These are phyloP conservation scores for Botrytis cinerea DNA, from an alignment of 2,329 filamentous ascomycete species.

Conservation along the genomic window DNA sequence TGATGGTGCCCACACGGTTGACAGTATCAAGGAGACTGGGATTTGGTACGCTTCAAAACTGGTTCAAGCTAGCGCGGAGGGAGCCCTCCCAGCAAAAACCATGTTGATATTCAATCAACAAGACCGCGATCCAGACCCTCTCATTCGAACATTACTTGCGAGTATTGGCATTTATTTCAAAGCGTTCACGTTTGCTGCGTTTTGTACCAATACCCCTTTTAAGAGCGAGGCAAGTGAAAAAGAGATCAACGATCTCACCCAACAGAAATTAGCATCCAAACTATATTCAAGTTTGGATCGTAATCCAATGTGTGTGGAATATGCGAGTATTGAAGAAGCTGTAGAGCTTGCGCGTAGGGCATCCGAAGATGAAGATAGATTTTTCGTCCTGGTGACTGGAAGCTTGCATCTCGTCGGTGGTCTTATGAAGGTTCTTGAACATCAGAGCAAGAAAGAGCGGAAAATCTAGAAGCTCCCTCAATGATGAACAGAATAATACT, in stretches of 20 bases:
- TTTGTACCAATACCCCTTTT: constrained; percentile 75
- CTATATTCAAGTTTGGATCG: constrained; percentile 61
- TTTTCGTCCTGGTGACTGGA: constrained; percentile 74
- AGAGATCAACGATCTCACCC: constrained; percentile 53
- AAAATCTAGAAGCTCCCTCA: constrained; percentile 46
- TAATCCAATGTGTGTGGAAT: constrained; percentile 48
- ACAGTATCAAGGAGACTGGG: constrained; percentile 80
- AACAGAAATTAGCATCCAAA: constrained; percentile 67
- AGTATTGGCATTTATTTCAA: constrained; percentile 38
- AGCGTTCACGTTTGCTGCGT: constrained; percentile 72
- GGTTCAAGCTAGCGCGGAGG: constrained; percentile 7
- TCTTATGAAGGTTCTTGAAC: constrained; percentile 65
- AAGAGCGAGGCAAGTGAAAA: constrained; percentile 36
- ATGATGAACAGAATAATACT: neutral
- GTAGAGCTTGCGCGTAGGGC: constrained; percentile 52
- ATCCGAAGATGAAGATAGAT: constrained; percentile 43
- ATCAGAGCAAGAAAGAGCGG: constrained; percentile 72
- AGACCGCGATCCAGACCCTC: constrained; percentile 69
- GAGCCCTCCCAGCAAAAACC: constrained; percentile 31
- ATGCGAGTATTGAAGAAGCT: constrained; percentile 72
- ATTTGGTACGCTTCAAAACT: constrained; percentile 70
- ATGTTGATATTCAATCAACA: constrained; percentile 91
- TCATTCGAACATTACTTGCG: constrained; percentile 43
- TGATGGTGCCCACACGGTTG: constrained; percentile 91
- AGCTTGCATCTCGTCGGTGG: constrained; percentile 84